Conservation (phyloP, 768 basidiomycete species). For the Hortiboletus campestris region DNA sequence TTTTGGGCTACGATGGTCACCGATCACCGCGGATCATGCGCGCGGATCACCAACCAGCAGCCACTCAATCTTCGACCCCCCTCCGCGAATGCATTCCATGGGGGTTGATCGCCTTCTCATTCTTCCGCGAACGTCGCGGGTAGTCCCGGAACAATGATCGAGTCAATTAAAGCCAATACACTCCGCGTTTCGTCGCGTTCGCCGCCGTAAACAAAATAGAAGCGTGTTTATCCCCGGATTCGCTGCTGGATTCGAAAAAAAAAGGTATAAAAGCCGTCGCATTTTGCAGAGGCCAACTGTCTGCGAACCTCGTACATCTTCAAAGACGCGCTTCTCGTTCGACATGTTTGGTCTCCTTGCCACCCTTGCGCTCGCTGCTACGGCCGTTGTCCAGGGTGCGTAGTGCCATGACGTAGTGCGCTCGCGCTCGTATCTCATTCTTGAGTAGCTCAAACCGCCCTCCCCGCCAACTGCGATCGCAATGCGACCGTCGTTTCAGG, state of each 20-base stretch:
- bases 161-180: too few relatives aligned
- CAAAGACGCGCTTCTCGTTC: background rate
- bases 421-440: background rate
- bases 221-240: too few relatives aligned
- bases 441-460: constrained; percentile 43
- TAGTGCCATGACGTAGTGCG: background rate
- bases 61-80: too few relatives aligned
- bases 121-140: too few relatives aligned
- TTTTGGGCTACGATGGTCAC: too few relatives aligned
- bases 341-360: constrained; percentile 21
- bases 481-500: constrained; percentile 54
- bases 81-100: too few relatives aligned
- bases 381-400: constrained; percentile 18
- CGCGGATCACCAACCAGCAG: too few relatives aligned
- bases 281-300: background rate
- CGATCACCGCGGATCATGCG: too few relatives aligned
- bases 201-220: too few relatives aligned
- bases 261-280: constrained; percentile 20
- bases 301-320: background rate
- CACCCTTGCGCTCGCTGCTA: constrained; percentile 15
- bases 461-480: constrained; percentile 53
- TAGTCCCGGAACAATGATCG: too few relatives aligned
- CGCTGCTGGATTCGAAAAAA: background rate
- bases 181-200: too few relatives aligned
- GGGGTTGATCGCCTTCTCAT: too few relatives aligned